Conservation (phyloP, 2,329 filamentous ascomycete species). For the Rhynchosporium secalis region DNA sequence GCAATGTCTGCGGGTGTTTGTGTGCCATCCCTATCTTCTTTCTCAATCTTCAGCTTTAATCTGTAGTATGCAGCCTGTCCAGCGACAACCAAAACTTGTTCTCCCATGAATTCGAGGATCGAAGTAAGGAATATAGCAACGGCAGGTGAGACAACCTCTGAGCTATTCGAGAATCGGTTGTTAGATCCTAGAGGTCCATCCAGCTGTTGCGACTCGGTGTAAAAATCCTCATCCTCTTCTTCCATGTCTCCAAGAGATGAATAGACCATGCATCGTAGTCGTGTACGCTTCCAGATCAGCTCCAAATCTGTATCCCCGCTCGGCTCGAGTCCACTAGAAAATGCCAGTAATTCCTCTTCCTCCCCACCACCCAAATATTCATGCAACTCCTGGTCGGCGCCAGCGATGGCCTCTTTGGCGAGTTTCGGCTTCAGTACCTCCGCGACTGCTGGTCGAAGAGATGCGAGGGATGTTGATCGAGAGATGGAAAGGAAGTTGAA, state of each 20-base stretch:
- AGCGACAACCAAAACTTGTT: slow-evolving; percentile 84
- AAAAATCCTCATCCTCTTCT: slow-evolving; percentile 92
- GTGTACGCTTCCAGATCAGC: slow-evolving; percentile 88
- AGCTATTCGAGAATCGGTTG: slow-evolving; percentile 53
- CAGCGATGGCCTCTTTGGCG: slow-evolving; percentile 78
- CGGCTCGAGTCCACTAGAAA: slow-evolving; percentile 52
- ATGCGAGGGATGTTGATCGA: slow-evolving; percentile 72
- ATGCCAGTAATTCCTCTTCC: slow-evolving; percentile 65
- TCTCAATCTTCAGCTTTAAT: slow-evolving; percentile 58
- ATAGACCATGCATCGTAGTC: slow-evolving; percentile 96
- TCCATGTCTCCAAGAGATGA: slow-evolving; percentile 95
- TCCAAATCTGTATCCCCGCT: slow-evolving; percentile 81
- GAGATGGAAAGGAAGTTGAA: slow-evolving; percentile 85
- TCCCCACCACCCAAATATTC: slow-evolving; percentile 82
- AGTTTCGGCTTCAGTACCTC: slow-evolving; percentile 89
- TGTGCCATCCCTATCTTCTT: slow-evolving; percentile 55
- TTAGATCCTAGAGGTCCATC: slow-evolving; percentile 57
- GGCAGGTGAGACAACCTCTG: slow-evolving; percentile 77
- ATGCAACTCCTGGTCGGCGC: slow-evolving; percentile 81
- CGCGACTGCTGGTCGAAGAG: slow-evolving; percentile 76
- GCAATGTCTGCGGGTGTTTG: slow-evolving; percentile 49
- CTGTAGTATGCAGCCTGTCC: slow-evolving; percentile 80
- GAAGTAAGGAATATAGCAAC: slow-evolving; percentile 96
- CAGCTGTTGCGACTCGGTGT: slow-evolving; percentile 77
- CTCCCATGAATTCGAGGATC: slow-evolving; percentile 89